phyloP scores from a whole-genome alignment of 106 monocot genomes.

The Triglochin maritima region DNA sequence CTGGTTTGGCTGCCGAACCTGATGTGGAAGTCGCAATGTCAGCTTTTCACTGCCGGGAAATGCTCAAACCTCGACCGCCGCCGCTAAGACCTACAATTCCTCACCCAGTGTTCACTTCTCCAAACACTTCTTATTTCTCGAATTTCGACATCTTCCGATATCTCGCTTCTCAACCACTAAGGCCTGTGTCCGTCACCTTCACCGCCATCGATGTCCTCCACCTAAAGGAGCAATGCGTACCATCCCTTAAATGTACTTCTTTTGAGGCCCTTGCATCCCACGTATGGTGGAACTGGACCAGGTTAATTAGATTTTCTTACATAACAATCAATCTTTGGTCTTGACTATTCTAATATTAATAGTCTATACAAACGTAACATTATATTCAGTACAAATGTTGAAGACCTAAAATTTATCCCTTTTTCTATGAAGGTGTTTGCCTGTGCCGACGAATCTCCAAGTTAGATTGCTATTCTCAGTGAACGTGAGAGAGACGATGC shows the following conservation, averaged over 20 bases:
- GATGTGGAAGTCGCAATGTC: conserved; percentile 4
- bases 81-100: conserved; percentile 20
- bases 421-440: conserved; percentile 8
- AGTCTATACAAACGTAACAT: too few relatives aligned
- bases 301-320: conserved; percentile 7
- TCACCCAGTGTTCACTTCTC: conserved; percentile 40
- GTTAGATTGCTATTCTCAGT: conserved; percentile 68
- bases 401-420: too few relatives aligned
- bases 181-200: conserved; percentile 63
- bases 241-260: conserved; percentile 81
- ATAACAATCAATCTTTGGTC: background rate
- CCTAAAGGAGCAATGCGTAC: conserved; percentile 48
- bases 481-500: conserved; percentile 30
- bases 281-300: conserved; percentile 73
- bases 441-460: conserved; percentile 23
- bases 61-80: conserved; percentile 42
- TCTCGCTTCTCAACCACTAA: conserved; percentile 46
- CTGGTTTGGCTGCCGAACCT: conserved; percentile 10
- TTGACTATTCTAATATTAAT: background rate
- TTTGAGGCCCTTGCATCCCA: conserved; percentile 75
- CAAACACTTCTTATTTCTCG: background rate
- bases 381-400: too few relatives aligned
- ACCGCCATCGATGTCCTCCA: conserved; percentile 39
- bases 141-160: conserved; percentile 11
- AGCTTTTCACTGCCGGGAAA: conserved; percentile 51